Evolutionary conservation across 345 rosid genomes (phyloP).

Genomic region (Aquilaria sinensis): DNA sequence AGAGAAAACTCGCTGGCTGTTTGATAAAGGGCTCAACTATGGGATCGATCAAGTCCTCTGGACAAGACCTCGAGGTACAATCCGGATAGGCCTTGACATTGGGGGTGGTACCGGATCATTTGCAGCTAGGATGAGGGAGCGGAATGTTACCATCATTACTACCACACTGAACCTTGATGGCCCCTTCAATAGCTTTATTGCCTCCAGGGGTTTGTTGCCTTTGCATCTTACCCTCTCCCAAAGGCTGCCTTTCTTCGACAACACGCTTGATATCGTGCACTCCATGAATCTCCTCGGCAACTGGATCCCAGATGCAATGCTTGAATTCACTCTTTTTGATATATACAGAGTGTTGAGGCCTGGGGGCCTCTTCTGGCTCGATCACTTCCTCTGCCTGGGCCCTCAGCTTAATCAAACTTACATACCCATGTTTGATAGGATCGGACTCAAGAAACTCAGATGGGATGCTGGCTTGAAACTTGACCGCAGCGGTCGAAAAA

Average conservation of each 20-base stretch:
- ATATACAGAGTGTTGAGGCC: conserved; percentile 47
- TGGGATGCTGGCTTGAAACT: conserved; percentile 38
- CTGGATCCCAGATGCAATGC: conserved; percentile 42
- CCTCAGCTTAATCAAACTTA: conserved; percentile 42
- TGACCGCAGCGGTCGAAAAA: conserved; percentile 22
- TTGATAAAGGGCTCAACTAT: conserved; percentile 31
- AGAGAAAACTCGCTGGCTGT: conserved; percentile 34
- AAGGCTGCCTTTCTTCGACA: conserved; percentile 53
- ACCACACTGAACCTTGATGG: conserved; percentile 44
- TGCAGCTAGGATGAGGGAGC: conserved; percentile 56
- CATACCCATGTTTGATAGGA: conserved; percentile 24
- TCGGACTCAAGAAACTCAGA: conserved; percentile 40
- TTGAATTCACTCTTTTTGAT: conserved; percentile 41
- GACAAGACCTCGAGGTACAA: conserved; percentile 18
- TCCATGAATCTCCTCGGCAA: conserved; percentile 44
- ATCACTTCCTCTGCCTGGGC: conserved; percentile 44
- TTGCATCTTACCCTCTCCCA: conserved; percentile 38
- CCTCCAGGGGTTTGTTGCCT: conserved; percentile 41
- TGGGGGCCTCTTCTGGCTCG: conserved; percentile 51
- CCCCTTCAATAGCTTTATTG: conserved; percentile 50
- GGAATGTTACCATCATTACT: conserved; percentile 40
- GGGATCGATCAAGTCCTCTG: conserved; percentile 34
- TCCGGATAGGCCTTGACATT: conserved; percentile 45
- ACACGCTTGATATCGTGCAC: conserved; percentile 47
- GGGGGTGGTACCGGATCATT: conserved; percentile 45